Evolutionary conservation across 1,284 basidiomycete species (phyloP).

Genomic region (Moesziomyces sp.): DNA sequence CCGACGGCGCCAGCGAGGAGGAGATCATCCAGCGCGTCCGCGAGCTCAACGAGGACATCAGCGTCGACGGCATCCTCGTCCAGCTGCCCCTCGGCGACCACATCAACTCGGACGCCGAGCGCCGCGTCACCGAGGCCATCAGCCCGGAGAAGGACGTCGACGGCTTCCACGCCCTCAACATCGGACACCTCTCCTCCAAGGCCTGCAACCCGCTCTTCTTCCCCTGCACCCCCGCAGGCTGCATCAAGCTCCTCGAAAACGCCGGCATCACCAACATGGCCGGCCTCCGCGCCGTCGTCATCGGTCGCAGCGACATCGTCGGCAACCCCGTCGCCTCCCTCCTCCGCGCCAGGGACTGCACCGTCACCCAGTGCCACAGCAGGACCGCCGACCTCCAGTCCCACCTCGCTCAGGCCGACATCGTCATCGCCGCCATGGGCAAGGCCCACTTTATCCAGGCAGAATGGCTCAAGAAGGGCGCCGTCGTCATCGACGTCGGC

Average conservation of each 20-base stretch:
- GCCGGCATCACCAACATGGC: slow-evolving; percentile 75
- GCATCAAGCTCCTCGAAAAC: slow-evolving; percentile 87
- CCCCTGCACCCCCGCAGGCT: slow-evolving; percentile 95
- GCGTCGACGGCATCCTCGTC: slow-evolving; percentile 89
- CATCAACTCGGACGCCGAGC: slow-evolving; percentile 84
- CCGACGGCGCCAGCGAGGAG: slow-evolving; percentile 78
- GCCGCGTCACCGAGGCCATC: slow-evolving; percentile 91
- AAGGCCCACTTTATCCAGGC: slow-evolving; percentile 89
- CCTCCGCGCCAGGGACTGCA: slow-evolving; percentile 89
- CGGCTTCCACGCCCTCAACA: slow-evolving; percentile 99
- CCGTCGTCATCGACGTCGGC: slow-evolving; percentile 77
- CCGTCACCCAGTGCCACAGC: slow-evolving; percentile 97
- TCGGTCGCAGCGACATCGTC: slow-evolving; percentile 97
- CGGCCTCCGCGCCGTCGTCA: slow-evolving; percentile 82
- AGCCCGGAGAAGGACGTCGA: slow-evolving; percentile 96
- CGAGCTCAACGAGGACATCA: slow-evolving; percentile 84
- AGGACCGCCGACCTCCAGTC: slow-evolving; percentile 79
- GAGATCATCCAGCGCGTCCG: slow-evolving; percentile 82
- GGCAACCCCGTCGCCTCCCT: slow-evolving; percentile 93
- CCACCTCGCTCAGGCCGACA: slow-evolving; percentile 85
- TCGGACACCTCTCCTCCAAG: slow-evolving; percentile 91
- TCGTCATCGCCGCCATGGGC: slow-evolving; percentile 93
- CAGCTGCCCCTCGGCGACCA: slow-evolving; percentile 95
- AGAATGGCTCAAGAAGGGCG: slow-evolving; percentile 94
- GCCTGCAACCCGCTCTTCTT: slow-evolving; percentile 89